Base-by-base conservation (phyloP, 768 basidiomycete genomes). In the Cystoderma amianthinum region DNA sequence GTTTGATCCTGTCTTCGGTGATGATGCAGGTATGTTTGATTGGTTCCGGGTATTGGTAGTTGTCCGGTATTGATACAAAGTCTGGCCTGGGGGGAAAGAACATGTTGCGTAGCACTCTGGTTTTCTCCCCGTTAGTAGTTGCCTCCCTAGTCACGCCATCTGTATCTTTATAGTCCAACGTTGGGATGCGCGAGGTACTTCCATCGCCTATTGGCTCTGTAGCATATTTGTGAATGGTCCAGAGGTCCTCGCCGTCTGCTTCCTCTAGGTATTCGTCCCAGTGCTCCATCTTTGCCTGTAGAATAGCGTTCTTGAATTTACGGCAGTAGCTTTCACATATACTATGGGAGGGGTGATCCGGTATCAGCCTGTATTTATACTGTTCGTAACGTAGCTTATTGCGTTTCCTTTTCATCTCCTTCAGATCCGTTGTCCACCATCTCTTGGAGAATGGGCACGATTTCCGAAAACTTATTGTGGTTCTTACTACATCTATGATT, bases 241-340 rank as follows among this genome's bases (percentile, higher is more conserved):
- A 59, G 4, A 58, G 16, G 5, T 41, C 39, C 0, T 39, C 25
- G 0, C 16, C 28, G 0, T 40, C 35, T 0, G 52, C 41, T 0
- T 56, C 43, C 10, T 60, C 54, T 2, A 64, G 51, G 42, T 48
- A 68, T 2, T 54, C 44, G 1, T 40, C 38, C 62, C 58, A 68
- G 34, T 58, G 48, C 1, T 57, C 43, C 1, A 41, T 23, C 2
- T 35, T 34, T 39, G 61, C 62, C 2, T 53, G 48, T 3, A 36
- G 39, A 2, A 38, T 15, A 4, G 56, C 48, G 1, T 58, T 38
- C 0, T 40, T 32, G 30, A 55, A 59, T 2, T 23, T 25, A 5
- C 50, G 53, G 1, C 44, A 36, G 1, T 25, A 38, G 17, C 17
- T 16, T 5, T 39, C 33, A 11, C 39, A 36, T 23, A 52, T 46